Base-by-base conservation (phyloP, 192 early-diverging fungal species). In the Entophlyctis helioformis region DNA sequence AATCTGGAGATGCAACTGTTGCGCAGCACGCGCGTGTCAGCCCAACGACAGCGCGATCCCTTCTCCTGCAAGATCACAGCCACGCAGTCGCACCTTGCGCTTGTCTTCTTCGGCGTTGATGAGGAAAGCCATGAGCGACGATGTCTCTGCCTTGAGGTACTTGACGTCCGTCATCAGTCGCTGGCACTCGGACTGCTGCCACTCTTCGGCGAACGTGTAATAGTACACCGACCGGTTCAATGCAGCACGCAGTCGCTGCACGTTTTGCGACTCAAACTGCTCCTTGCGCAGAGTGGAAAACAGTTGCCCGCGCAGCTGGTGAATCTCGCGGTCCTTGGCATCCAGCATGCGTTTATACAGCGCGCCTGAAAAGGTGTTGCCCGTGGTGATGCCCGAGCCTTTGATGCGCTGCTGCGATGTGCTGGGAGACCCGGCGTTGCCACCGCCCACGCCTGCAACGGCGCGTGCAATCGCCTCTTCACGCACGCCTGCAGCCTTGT, bases 31-130 rank as follows among this genome's bases (percentile, higher is more conserved):
- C n/a, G n/a, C n/a, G n/a, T n/a, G n/a, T n/a, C n/a, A n/a, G n/a
- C n/a, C n/a, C n/a, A n/a, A n/a, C n/a, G n/a, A n/a, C n/a, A n/a
- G n/a, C n/a, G n/a, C n/a, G n/a, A n/a, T n/a, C n/a, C n/a, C n/a
- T n/a, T n/a, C n/a, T n/a, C n/a, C n/a, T n/a, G n/a, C n/a, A n/a
- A n/a, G n/a, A n/a, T n/a, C n/a, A n/a, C 16, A 18, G 28, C 15
- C 42, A 24, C n/a, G n/a, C n/a, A n/a, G 6, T 4, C 4, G 29
- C 24, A 72, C 69, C 51, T 58, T 51, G 15, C 66, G 44, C 56
- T 76, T 76, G 39, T 72, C 67, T 31, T 67, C 66, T 44, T 78
- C 75, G 0, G 72, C 64, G 39, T 72, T 71, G 28, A 78, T 76
- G 16, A 78, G 46, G 35, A 74, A 71, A 0, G 72, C 75, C 59